Base-by-base conservation (phyloP, 2,329 filamentous ascomycete species). In the Penicillium thymicola region DNA sequence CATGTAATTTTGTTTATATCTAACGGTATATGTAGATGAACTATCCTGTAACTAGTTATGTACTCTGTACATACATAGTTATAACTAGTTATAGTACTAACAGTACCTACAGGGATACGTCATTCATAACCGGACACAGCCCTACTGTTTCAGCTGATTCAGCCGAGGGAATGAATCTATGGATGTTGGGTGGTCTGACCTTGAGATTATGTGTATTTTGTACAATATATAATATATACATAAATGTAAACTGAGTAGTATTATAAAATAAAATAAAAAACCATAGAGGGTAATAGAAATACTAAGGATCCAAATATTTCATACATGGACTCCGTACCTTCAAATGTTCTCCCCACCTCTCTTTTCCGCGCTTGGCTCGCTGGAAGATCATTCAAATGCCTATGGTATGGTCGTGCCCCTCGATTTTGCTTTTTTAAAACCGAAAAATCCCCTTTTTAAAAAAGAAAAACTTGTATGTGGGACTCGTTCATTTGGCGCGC, bases 291-390 rank as follows among this genome's bases (percentile, higher is more conserved):
- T 34, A 34, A 13, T 13, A 32, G 30, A 34, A 34, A 34, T 34
- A 34, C 14, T 16, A 8, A 7, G 11, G 13, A 34, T 13, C 32
- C 14, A 34, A 34, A 16, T 16, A 7, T 32, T 32, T 5, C 30
- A 34, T 34, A 34, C 32, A 34, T 34, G 32, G 14, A 16, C 21
- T 21, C 21, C 21, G 21, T 21, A 21, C 14, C 32, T 16, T 34
- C 30, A 13, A 32, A 32, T 13, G 30, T 34, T 34, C 30, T 23
- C 8, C 11, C n/a, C 30, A 11, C 32, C n/a, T 18, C 14, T 23
- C 28, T 55, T 55, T 50, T 50, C 28, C 30, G 47, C 53, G 47
- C 53, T 51, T 55, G 41, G 18, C 47, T 51, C 53, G 47, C 34
- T 43, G 34, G 10, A 32, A 40, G 32, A 45, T 55, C 53, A 16